Percentiles rank a stretch among this genome's conserved stretches.
These are phyloP conservation scores for Cadophora sp. DNA, from an alignment of 2,329 filamentous ascomycete genomes.

Conservation along the genomic window DNA sequence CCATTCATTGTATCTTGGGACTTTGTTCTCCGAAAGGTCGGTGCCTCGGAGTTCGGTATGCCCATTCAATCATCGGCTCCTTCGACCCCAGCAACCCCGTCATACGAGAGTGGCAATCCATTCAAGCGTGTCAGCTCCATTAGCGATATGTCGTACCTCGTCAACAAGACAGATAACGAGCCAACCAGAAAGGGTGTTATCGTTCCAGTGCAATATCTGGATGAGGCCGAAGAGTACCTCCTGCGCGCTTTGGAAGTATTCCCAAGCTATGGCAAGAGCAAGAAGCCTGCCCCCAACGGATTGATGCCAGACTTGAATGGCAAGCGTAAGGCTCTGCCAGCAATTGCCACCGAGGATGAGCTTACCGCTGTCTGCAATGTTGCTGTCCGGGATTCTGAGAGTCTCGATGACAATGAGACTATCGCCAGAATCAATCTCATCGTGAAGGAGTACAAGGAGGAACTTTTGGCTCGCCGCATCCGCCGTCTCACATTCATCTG, in stretches of 20 bases:
- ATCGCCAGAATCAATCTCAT: constrained; percentile 77
- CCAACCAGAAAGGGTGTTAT: constrained; percentile 91
- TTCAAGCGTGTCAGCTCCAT: constrained; percentile 92
- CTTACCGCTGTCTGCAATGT: constrained; percentile 92
- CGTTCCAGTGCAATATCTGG: constrained; percentile 89
- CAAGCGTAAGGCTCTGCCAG: constrained; percentile 68
- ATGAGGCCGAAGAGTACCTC: constrained; percentile 90
- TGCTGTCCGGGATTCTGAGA: constrained; percentile 87
- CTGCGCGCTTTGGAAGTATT: constrained; percentile 85
- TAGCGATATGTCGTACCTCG: constrained; percentile 93
- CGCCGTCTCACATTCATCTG: constrained; percentile 96
- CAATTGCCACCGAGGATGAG: constrained; percentile 71
- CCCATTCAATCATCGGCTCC: constrained; percentile 80
- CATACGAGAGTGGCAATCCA: constrained; percentile 61
- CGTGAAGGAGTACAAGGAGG: constrained; percentile 81
- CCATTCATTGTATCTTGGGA: constrained; percentile 91
- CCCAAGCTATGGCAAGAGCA: constrained; percentile 63
- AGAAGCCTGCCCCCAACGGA: constrained; percentile 60
- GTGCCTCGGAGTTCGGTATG: constrained; percentile 87
- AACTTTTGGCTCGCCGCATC: constrained; percentile 80
- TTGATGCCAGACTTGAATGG: constrained; percentile 76
- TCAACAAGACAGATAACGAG: constrained; percentile 75
- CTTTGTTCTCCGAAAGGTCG: constrained; percentile 92
- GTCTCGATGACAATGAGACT: constrained; percentile 80
- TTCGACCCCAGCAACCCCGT: constrained; percentile 81